Percentiles rank a stretch among this genome's conserved stretches.
Evolutionary conservation across 108 stramenopile genomes (phyloP).

Genomic region (Cylindrotheca closterium): DNA sequence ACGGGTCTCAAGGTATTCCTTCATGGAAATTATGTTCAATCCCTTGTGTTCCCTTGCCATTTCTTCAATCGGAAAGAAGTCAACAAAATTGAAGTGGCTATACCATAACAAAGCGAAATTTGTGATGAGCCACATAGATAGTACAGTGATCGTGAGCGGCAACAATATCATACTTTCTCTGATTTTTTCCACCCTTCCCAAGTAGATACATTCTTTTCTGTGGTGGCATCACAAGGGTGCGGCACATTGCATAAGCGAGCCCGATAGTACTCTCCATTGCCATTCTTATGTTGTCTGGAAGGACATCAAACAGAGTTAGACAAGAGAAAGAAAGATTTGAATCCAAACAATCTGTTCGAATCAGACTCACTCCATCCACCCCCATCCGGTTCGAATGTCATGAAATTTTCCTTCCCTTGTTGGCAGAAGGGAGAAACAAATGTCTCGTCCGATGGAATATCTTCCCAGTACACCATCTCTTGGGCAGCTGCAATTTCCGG

Average conservation of each 20-base stretch:
- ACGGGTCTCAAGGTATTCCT: slow-evolving; percentile 77
- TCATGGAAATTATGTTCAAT: slow-evolving; percentile 84
- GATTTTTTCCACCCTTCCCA: slow-evolving; percentile 23
- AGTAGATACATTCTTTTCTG: slow-evolving; percentile 50
- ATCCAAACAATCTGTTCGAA: no score
- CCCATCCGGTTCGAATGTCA: slow-evolving; percentile 90
- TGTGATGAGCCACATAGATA: background rate
- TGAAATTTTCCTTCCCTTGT: slow-evolving; percentile 51
- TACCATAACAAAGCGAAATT: background rate
- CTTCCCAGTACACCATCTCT: slow-evolving; percentile 90
- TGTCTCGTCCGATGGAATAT: slow-evolving; percentile 64
- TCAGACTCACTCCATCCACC: slow-evolving; percentile 95
- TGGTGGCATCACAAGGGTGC: slow-evolving; percentile 79
- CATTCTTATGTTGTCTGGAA: slow-evolving; percentile 95
- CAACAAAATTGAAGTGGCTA: slow-evolving; percentile 34
- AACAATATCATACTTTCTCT: slow-evolving; percentile 1
- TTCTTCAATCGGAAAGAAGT: slow-evolving; percentile 56
- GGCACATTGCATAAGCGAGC: slow-evolving; percentile 88
- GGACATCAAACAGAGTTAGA: no score
- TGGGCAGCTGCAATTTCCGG: slow-evolving; percentile 50
- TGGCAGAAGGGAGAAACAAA: slow-evolving; percentile 65
- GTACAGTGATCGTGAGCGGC: background rate
- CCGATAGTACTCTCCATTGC: slow-evolving; percentile 34
- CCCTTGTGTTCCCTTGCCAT: slow-evolving; percentile 76
- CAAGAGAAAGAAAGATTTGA: no score